Conservation (phyloP, 805 yeast genomes). For the Starmera amethionina region DNA sequence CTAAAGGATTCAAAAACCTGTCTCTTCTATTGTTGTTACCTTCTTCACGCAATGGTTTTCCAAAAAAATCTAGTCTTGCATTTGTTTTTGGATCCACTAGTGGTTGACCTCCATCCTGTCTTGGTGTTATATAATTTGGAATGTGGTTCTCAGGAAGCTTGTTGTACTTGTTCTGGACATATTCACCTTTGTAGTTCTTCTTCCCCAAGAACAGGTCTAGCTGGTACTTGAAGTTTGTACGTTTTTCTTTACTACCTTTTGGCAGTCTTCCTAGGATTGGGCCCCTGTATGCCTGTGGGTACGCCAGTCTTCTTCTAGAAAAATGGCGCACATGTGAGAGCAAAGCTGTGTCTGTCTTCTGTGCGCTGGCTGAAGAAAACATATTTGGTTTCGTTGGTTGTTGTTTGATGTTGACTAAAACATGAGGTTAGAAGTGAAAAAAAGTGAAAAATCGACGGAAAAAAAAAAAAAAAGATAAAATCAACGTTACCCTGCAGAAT, state of each 20-base stretch:
- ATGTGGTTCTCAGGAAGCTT: conserved; percentile 55
- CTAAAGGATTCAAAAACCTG: conserved; percentile 23
- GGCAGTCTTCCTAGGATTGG: conserved; percentile 30
- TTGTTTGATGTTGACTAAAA: no score
- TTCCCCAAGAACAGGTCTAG: conserved; percentile 78
- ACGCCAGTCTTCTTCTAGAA: conserved; percentile 42
- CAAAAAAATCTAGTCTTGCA: conserved; percentile 16
- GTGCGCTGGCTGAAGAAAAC: no score
- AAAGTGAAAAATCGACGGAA: no score
- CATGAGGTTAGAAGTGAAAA: no score
- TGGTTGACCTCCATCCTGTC: conserved; percentile 31
- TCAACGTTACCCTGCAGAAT: no score
- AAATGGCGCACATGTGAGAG: conserved; percentile 31
- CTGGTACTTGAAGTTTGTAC: conserved; percentile 48
- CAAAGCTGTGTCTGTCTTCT: neutral
- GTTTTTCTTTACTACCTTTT: conserved; percentile 28
- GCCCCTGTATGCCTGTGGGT: conserved; percentile 38
- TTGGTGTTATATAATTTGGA: conserved; percentile 65
- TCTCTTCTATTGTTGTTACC: conserved; percentile 2
- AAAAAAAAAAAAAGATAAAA: no score
- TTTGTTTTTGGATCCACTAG: conserved; percentile 24
- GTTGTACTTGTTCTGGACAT: conserved; percentile 64
- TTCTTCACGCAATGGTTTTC: conserved; percentile 5
- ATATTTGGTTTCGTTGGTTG: no score
- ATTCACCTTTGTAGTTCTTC: conserved; percentile 73